Evolutionary conservation across 352 stramenopile species (phyloP).

Genomic region (Globisporangium abappressorium): DNA sequence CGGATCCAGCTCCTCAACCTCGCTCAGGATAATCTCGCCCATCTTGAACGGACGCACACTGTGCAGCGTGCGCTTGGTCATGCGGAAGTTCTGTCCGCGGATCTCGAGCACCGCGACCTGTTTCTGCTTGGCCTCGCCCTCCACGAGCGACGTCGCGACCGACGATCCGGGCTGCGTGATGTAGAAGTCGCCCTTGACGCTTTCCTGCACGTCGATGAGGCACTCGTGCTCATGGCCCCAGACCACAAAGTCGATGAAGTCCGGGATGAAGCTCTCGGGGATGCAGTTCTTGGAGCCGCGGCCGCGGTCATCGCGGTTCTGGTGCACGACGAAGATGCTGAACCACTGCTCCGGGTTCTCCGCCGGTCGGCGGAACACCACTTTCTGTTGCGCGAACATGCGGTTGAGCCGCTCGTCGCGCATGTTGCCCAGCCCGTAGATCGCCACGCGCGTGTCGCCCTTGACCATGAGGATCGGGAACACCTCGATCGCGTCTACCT

Average conservation of each 20-base stretch:
- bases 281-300: slow-evolving; percentile 96
- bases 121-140: slow-evolving; percentile 85
- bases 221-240: slow-evolving; percentile 99
- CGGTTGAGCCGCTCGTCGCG: slow-evolving; percentile 97
- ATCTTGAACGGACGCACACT: slow-evolving; percentile 94
- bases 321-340: slow-evolving; percentile 98
- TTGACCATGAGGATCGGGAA: slow-evolving; percentile 96
- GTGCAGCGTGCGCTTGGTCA: slow-evolving; percentile 79
- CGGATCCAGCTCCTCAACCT: slow-evolving; percentile 87
- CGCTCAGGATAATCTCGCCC: slow-evolving; percentile 85
- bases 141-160: slow-evolving; percentile 94
- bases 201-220: slow-evolving; percentile 92
- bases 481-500: slow-evolving; percentile 94
- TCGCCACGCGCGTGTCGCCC: slow-evolving; percentile 91
- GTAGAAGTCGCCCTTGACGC: slow-evolving; percentile 94
- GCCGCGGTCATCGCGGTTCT: slow-evolving; percentile 96
- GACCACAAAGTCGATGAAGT: slow-evolving; percentile 97
- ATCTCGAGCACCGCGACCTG: slow-evolving; percentile 90
- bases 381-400: slow-evolving; percentile 96
- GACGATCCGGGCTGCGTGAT: slow-evolving; percentile 96
- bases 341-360: slow-evolving; percentile 90
- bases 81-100: slow-evolving; percentile 85
- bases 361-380: slow-evolving; percentile 90
- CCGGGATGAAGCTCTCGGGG: slow-evolving; percentile 96
- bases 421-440: slow-evolving; percentile 98